Evolutionary conservation across 306 rosid species (phyloP), one percentile per base, ranked within the genome.

Genomic region (Cucurbita maxima): DNA sequence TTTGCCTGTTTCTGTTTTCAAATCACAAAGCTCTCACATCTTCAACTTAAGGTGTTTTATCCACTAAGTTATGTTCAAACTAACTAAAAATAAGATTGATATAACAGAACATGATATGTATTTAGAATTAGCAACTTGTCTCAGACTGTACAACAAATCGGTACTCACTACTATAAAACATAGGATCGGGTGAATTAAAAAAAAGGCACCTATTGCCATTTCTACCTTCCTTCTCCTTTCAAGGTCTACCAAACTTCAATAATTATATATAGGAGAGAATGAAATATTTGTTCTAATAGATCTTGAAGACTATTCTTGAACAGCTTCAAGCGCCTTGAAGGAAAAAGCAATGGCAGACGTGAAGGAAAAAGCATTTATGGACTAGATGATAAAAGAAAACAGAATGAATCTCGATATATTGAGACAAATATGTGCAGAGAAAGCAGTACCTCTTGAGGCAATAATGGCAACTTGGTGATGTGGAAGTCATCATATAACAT

Each of bases 401-500:
- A 51, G 22, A 30, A 16, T 67, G 51, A 67, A 43, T 45, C 72
- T 34, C 37, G 25, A 40, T 19, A 44, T 66, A 66, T 66, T 0
- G 34, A 34, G 66, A 73, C 51, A 7, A 56, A 41, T 36, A 34
- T 72, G 75, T 16, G 57, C 57, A 67, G 72, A 36, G 14, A n/a
- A 69, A 75, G 57, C 77, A 69, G 79, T 81, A 91, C 99, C 99
- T 95, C 99, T 71, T 91, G 82, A 8, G 99, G 99, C 58, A 95
- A 91, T 78, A 95, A 86, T 50, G 99, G 99, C 74, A 95, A 87
- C 86, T 91, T 91, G 79, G 92, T 91, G 76, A 95, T 89, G 79
- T 91, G 78, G 18, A 95, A 95, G 83, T 91, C 99, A 67, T 95
- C 99, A 64, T 95, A 95, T 88, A 95, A 82, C 96, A 89, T 81